A percentile compares a stretch with the other conserved stretches of the same genome.
phyloP scores from a whole-genome alignment of 352 stramenopile genomes.

The Globisporangium heterothallicum region DNA sequence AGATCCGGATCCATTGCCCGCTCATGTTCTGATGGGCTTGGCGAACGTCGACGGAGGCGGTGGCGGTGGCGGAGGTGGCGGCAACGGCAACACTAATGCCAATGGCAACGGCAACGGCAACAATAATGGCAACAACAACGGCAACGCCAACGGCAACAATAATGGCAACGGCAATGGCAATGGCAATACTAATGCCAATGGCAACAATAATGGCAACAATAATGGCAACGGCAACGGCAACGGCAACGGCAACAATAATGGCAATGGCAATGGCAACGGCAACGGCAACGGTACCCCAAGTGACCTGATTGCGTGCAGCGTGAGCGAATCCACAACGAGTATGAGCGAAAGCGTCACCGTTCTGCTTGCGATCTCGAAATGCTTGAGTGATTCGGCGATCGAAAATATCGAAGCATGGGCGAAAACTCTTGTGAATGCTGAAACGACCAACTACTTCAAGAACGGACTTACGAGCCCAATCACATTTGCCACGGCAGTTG shows the following conservation, averaged over 20 bases:
- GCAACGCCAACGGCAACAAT: too few relatives aligned
- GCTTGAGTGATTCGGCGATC: constrained; percentile 28
- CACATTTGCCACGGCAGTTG: not conserved
- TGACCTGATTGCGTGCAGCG: not conserved
- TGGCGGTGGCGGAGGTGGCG: too few relatives aligned
- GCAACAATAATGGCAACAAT: too few relatives aligned
- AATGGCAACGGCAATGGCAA: too few relatives aligned
- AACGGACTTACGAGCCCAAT: not conserved
- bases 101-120: too few relatives aligned
- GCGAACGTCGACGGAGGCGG: too few relatives aligned
- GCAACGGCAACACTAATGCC: too few relatives aligned
- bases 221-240: too few relatives aligned
- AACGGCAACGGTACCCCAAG: not conserved
- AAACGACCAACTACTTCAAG: constrained; percentile 9
- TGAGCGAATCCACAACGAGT: not conserved
- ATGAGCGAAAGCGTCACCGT: constrained; percentile 19
- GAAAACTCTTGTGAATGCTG: not conserved
- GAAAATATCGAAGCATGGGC: constrained; percentile 38
- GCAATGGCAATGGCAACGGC: too few relatives aligned
- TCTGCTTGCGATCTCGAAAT: constrained; percentile 58
- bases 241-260: too few relatives aligned
- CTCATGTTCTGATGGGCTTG: constrained; percentile 5
- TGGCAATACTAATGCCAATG: too few relatives aligned
- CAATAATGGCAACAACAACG: too few relatives aligned
- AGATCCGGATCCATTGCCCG: constrained; percentile 2